Percentiles rank a stretch among this genome's conserved stretches.
Conservation (phyloP, 2,329 filamentous ascomycete species). For the Chaetomiaceae sp. region DNA sequence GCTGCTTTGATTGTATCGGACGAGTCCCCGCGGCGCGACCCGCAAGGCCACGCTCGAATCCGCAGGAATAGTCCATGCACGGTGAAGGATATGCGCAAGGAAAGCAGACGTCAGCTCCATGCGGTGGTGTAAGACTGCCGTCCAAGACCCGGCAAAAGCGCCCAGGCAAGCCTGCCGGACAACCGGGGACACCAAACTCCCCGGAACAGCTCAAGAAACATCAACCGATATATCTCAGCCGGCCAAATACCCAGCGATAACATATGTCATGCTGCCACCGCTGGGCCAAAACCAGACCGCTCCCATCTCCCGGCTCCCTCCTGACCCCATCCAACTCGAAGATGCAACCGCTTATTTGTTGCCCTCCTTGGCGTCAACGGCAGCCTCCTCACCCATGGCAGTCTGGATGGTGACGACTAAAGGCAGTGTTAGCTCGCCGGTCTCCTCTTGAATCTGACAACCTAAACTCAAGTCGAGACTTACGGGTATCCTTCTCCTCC, state of each 20-base stretch:
- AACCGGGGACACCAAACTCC: slow-evolving; percentile 15
- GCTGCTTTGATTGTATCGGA: slow-evolving; percentile 36
- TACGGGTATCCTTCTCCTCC: slow-evolving; percentile 92
- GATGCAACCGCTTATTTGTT: slow-evolving; percentile 39
- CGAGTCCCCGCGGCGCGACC: slow-evolving; percentile 33
- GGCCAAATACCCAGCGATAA: slow-evolving; percentile 14
- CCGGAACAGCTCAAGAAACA: slow-evolving; percentile 22
- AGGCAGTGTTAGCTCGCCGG: slow-evolving; percentile 22
- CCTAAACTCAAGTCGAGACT: slow-evolving; percentile 39
- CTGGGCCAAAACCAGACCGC: slow-evolving; percentile 10
- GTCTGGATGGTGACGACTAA: slow-evolving; percentile 87
- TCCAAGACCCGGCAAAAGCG: slow-evolving; percentile 39
- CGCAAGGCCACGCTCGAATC: slow-evolving; percentile 30
- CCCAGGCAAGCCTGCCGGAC: slow-evolving; percentile 37
- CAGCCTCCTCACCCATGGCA: slow-evolving; percentile 92
- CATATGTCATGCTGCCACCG: slow-evolving; percentile 13
- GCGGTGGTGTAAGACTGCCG: slow-evolving; percentile 30
- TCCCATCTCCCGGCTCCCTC: slow-evolving; percentile 3
- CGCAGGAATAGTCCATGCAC: slow-evolving; percentile 5
- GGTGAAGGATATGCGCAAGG: slow-evolving; percentile 25
- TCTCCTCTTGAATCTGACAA: neutral
- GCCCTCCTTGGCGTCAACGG: slow-evolving; percentile 93
- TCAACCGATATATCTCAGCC: slow-evolving; percentile 22
- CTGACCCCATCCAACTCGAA: neutral
- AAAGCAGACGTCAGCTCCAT: slow-evolving; percentile 33